Evolutionary conservation across 2,329 filamentous ascomycete species (phyloP), one percentile per base, ranked within the genome.

Genomic region (Westerdykella aurantiaca): DNA sequence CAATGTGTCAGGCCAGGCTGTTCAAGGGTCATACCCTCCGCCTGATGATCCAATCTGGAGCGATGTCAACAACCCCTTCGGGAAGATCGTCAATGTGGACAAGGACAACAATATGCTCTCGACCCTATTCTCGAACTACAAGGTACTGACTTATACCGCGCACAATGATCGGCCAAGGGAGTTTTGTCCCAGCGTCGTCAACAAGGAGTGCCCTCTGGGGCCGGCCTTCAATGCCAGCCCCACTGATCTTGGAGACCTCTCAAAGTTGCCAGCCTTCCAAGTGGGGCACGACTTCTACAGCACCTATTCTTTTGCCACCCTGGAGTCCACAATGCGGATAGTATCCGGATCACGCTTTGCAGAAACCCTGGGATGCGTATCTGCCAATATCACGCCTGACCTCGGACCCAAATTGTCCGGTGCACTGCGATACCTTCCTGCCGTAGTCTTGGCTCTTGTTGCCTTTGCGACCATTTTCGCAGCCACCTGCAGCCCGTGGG

Each of bases 401-500:
- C 73, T 98, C 4, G 89, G 90, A 5, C 63, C 69, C 9, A 70
- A 68, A n/a, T 70, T 95, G 31, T 76, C 78, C n/a, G 80, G 78
- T 66, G 73, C 87, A 35, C 67, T 95, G 38, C 80, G 77, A 43
- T 93, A 86, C 62, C 68, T 95, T 4, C 91, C 93, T 1, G 76
- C 91, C 18, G 73, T 85, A 3, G 80, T 96, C 18, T 75, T 98
- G 25, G 71, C 91, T 2, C 74, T 91, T 34, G 87, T 94, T 37
- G 93, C 82, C 2, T 68, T 89, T 45, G 88, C 90, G 12, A 95
- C 91, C 6, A 73, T 90, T 31, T 82, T 88, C 52, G 89, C 93
- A 2, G 86, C 82, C 39, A 87, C 94, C 31, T 91, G 82, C 63
- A 96, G 90, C 60, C 93, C 93, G 0, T 98, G 93, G 91, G 93